Conservation (phyloP, 2,329 filamentous ascomycete genomes). For the Eurotiales sp. region DNA sequence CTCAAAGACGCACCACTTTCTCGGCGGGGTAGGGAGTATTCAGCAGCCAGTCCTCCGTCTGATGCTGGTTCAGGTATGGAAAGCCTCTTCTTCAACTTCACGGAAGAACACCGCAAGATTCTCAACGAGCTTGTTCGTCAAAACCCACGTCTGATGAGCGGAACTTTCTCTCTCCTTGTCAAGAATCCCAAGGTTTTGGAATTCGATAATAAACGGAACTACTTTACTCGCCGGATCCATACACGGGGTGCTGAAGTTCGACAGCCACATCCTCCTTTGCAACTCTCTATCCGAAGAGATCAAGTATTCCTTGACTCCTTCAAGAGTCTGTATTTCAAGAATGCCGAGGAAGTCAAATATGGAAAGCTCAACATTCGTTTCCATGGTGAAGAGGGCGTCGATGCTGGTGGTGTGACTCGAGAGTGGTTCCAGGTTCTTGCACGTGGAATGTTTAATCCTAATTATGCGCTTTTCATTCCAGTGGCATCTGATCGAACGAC, state of each 20-base stretch:
- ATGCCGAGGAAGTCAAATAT: constrained; percentile 95
- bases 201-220: constrained; percentile 99
- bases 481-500: constrained; percentile 97
- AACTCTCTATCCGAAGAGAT: constrained; percentile 85
- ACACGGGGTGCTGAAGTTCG: constrained; percentile 66
- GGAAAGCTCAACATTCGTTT: constrained; percentile 98
- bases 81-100: constrained; percentile 92
- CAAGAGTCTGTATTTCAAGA: constrained; percentile 97
- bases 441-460: constrained; percentile 97
- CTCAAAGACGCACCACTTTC: constrained; percentile 61
- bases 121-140: constrained; percentile 96
- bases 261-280: constrained; percentile 70
- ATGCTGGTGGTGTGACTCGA: constrained; percentile 93
- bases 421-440: constrained; percentile 99
- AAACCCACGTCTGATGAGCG: constrained; percentile 97
- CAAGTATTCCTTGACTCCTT: constrained; percentile 98
- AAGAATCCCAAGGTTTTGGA: constrained; percentile 99
- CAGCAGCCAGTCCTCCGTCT: constrained; percentile 70
- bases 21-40: constrained; percentile 61
- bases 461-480: constrained; percentile 93
- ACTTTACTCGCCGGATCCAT: constrained; percentile 93
- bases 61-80: constrained; percentile 67
- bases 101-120: constrained; percentile 94
- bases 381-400: constrained; percentile 94
- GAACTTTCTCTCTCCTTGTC: constrained; percentile 90